Evolutionary conservation across 768 basidiomycete species (phyloP).

Genomic region (Mycena chlorophos): DNA sequence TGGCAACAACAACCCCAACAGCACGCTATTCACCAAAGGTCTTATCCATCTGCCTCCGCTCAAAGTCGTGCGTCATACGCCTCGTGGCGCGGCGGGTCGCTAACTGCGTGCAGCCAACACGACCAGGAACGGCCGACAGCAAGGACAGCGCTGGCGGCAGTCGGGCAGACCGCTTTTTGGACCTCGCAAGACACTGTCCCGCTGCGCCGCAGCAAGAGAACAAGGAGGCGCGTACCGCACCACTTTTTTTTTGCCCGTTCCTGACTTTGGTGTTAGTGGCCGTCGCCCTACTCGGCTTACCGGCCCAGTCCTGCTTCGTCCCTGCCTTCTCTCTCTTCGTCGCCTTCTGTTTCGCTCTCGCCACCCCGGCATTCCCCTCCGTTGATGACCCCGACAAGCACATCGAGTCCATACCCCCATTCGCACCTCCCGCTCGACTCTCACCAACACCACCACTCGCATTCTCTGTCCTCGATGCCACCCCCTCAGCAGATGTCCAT

Average conservation of each 20-base stretch:
- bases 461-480: not conserved
- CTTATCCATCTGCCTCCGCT: constrained; percentile 13
- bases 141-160: not conserved
- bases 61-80: constrained; percentile 5
- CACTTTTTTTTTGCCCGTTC: not conserved
- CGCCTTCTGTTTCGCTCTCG: no score
- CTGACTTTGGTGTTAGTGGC: not conserved
- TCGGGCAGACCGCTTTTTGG: not conserved
- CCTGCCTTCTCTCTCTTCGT: no score
- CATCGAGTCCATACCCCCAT: no score
- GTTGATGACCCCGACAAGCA: no score
- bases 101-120: not conserved
- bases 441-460: not conserved
- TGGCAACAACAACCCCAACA: not conserved
- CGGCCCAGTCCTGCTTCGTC: no score
- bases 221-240: not conserved
- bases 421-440: not conserved
- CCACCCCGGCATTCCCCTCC: no score
- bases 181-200: constrained; percentile 2
- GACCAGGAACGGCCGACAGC: not conserved
- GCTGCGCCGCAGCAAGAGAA: not conserved
- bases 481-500: not conserved
- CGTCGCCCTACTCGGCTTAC: not conserved
- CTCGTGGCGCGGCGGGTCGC: not conserved
- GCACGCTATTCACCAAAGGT: constrained; percentile 7